A percentile compares a stretch with the other conserved stretches of the same genome.
Conservation (phyloP, 2,329 filamentous ascomycete species). For the Diaporthe vexans region DNA sequence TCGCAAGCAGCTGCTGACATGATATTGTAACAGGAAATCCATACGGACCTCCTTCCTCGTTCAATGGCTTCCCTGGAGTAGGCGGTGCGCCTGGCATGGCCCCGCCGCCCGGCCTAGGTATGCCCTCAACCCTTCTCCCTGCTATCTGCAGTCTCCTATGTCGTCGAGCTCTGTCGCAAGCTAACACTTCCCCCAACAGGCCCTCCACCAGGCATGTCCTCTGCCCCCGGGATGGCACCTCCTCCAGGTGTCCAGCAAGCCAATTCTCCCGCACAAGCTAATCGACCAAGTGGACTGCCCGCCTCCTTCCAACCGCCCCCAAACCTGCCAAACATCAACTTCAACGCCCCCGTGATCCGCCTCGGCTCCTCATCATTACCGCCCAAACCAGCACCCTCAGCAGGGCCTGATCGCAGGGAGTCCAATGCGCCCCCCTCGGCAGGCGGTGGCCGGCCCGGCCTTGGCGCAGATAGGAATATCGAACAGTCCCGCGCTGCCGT, state of each 20-base stretch:
- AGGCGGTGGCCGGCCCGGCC: slow-evolving; percentile 58
- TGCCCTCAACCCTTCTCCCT: slow-evolving; percentile 48
- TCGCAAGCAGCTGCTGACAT: neutral
- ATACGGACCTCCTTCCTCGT: slow-evolving; percentile 83
- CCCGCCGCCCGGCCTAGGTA: slow-evolving; percentile 87
- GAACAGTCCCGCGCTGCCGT: slow-evolving; percentile 78
- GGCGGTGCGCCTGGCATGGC: slow-evolving; percentile 76
- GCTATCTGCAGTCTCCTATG: neutral
- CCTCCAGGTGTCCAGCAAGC: slow-evolving; percentile 84
- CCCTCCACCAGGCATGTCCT: slow-evolving; percentile 84
- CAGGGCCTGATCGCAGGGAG: slow-evolving; percentile 60
- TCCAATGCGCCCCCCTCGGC: slow-evolving; percentile 56
- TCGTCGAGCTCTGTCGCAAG: slow-evolving; percentile 21
- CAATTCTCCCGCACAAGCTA: slow-evolving; percentile 77
- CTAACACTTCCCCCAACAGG: slow-evolving; percentile 59
- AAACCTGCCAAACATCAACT: slow-evolving; percentile 98
- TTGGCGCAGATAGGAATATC: slow-evolving; percentile 74
- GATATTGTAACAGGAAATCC: slow-evolving; percentile 59
- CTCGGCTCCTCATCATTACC: slow-evolving; percentile 78
- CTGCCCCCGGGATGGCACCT: slow-evolving; percentile 83
- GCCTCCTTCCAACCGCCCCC: slow-evolving; percentile 88
- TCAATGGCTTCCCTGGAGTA: slow-evolving; percentile 76
- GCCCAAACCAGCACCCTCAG: slow-evolving; percentile 67
- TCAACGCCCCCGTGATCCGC: slow-evolving; percentile 95
- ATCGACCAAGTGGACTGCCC: slow-evolving; percentile 84